A percentile compares a stretch with the other conserved stretches of the same genome.
phyloP scores from a whole-genome alignment of 495 filamentous ascomycete species.

The Hypoxylon trugodes region DNA sequence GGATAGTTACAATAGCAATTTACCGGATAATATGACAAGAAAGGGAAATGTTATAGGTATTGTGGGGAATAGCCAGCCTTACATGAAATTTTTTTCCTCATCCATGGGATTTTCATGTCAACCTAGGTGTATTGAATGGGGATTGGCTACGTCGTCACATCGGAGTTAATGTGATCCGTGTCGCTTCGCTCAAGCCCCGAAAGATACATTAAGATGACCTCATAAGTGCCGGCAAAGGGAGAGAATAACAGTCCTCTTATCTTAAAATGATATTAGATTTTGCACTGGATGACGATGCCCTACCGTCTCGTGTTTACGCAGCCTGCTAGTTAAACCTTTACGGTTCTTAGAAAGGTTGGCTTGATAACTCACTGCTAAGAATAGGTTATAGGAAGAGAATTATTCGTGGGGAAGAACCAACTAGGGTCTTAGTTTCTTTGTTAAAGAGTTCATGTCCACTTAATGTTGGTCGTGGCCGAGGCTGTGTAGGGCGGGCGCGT shows the following conservation, averaged over 20 bases:
- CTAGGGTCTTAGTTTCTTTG: neutral
- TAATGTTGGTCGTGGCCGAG: neutral
- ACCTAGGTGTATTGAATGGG: constrained; percentile 10
- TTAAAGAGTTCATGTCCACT: neutral
- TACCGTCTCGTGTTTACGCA: neutral
- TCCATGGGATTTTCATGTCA: constrained; percentile 23
- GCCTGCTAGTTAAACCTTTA: neutral
- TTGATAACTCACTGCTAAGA: neutral
- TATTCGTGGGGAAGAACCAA: neutral
- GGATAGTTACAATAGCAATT: constrained; percentile 15
- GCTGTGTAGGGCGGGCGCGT: constrained; percentile 24
- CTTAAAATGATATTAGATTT: neutral
- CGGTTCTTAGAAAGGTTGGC: neutral
- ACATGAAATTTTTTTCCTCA: constrained; percentile 9
- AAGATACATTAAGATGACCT: constrained; percentile 20
- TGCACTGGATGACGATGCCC: neutral
- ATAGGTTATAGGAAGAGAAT: neutral
- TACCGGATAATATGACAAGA: constrained; percentile 21
- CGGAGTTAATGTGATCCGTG: constrained; percentile 19
- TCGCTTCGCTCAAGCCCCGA: constrained; percentile 1
- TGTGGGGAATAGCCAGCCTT: constrained; percentile 11
- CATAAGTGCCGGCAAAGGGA: constrained; percentile 6
- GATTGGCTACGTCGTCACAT: neutral
- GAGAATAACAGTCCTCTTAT: neutral
- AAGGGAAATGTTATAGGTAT: constrained; percentile 1